Conservation (phyloP, 768 basidiomycete species). For the Agrocybe pediades region DNA sequence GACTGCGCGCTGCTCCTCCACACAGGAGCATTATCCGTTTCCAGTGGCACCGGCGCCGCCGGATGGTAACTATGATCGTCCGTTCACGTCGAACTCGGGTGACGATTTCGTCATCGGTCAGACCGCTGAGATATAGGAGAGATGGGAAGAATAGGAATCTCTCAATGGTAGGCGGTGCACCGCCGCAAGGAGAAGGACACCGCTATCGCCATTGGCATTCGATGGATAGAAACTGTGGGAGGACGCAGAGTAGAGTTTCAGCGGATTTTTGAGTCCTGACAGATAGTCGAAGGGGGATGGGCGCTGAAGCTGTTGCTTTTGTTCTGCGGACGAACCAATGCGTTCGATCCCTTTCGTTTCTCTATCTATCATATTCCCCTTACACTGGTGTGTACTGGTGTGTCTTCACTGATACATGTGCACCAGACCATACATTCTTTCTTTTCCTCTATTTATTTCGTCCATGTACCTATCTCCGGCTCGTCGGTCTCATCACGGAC, state of each 20-base stretch:
- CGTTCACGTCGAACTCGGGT: no score
- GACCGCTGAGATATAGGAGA: constrained; percentile 13
- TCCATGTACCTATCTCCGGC: no score
- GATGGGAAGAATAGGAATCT: constrained; percentile 16
- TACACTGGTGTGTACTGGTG: no score
- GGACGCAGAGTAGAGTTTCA: constrained; percentile 86
- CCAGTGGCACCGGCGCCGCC: constrained; percentile 56
- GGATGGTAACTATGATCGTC: constrained; percentile 22
- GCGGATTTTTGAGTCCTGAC: constrained; percentile 66
- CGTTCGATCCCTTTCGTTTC: no score
- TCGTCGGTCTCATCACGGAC: no score
- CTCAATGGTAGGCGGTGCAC: constrained; percentile 19
- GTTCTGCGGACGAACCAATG: no score
- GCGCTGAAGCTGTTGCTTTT: constrained; percentile 34
- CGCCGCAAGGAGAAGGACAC: constrained; percentile 15
- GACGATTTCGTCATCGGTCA: no score
- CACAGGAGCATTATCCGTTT: constrained; percentile 57
- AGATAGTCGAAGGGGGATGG: constrained; percentile 26
- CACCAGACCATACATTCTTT: no score
- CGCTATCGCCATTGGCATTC: constrained; percentile 26
- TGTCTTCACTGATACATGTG: no score
- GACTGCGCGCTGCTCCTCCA: constrained; percentile 27
- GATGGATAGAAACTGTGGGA: constrained; percentile 82
- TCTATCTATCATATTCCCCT: no score
- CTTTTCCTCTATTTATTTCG: no score